These are phyloP conservation scores for Yamadazyma songkhlaensis DNA, from an alignment of 1,139 yeast species.

Conservation along the genomic window DNA sequence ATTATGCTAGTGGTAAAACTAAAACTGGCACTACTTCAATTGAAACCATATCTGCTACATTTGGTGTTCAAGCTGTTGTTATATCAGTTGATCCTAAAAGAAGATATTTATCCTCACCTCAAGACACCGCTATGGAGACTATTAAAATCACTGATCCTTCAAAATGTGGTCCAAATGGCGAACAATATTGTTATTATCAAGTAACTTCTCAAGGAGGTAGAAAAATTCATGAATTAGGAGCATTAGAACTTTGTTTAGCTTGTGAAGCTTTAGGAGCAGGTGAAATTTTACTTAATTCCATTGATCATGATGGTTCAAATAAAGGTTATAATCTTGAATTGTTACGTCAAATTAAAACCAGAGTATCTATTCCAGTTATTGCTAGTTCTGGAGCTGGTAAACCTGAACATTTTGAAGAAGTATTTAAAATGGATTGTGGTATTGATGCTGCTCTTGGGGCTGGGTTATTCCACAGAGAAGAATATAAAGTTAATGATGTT, in stretches of 20 bases:
- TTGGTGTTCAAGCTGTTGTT: conserved; percentile 96
- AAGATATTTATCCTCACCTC: conserved; percentile 63
- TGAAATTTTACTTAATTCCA: conserved; percentile 85
- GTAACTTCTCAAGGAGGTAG: conserved; percentile 97
- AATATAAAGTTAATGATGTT: conserved; percentile 81
- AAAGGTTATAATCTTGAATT: conserved; percentile 89
- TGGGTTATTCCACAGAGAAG: conserved; percentile 95
- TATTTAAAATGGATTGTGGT: conserved; percentile 66
- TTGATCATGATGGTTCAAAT: conserved; percentile 94
- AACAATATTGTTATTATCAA: conserved; percentile 85
- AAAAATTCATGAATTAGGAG: conserved; percentile 85
- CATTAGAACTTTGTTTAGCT: conserved; percentile 81
- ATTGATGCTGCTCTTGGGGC: conserved; percentile 98
- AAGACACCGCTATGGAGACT: conserved; percentile 55
- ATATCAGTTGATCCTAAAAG: conserved; percentile 95
- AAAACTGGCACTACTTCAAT: conserved; percentile 81
- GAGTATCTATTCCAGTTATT: conserved; percentile 85
- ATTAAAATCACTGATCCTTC: conserved; percentile 48
- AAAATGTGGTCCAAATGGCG: conserved; percentile 76
- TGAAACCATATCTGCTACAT: conserved; percentile 85
- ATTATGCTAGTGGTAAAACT: conserved; percentile 52
- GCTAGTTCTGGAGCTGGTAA: conserved; percentile 97
- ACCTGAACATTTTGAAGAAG: conserved; percentile 87
- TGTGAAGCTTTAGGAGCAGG: conserved; percentile 97
- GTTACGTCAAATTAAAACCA: conserved; percentile 68